A percentile compares a stretch with the other conserved stretches of the same genome.
Evolutionary conservation across 352 stramenopile genomes (phyloP).

Genomic region (Globisporangium recalcitrans): DNA sequence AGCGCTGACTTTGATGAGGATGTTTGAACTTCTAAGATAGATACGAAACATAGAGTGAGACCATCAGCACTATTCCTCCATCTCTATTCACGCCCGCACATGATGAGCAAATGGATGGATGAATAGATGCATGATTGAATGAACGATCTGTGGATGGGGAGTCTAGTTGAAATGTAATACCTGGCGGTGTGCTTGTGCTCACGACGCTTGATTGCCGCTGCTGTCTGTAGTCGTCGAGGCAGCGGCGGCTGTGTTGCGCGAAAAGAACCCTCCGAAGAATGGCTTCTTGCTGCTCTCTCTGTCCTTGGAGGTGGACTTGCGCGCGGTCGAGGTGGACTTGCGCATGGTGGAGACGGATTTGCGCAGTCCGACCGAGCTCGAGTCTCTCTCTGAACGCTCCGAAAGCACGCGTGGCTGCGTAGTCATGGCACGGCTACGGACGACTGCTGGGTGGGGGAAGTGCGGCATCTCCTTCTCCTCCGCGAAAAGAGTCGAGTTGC

Average conservation of each 20-base stretch:
- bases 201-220: conserved; percentile 1
- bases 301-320: conserved; percentile 14
- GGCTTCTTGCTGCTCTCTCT: conserved; percentile 18
- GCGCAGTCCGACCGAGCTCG: conserved; percentile 8
- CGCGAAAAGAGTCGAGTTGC: conserved; percentile 9
- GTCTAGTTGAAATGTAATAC: conserved; percentile 1
- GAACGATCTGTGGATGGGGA: neutral
- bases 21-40: conserved; percentile 7
- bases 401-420: conserved; percentile 7
- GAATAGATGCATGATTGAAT: neutral
- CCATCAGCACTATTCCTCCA: neutral
- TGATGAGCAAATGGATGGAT: neutral
- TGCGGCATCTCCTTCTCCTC: conserved; percentile 8
- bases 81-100: neutral
- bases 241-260: conserved; percentile 11
- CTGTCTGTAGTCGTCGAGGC: neutral
- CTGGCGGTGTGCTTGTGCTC: neutral
- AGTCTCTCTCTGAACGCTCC: neutral
- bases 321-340: conserved; percentile 21
- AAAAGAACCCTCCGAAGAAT: conserved; percentile 45
- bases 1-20: neutral
- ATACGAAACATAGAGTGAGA: conserved; percentile 10
- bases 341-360: conserved; percentile 21
- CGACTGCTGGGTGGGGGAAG: neutral
- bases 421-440: conserved; percentile 13